Evolutionary conservation across 371 early-diverging fungal species (phyloP).

Genomic region (Coemansia sp.): DNA sequence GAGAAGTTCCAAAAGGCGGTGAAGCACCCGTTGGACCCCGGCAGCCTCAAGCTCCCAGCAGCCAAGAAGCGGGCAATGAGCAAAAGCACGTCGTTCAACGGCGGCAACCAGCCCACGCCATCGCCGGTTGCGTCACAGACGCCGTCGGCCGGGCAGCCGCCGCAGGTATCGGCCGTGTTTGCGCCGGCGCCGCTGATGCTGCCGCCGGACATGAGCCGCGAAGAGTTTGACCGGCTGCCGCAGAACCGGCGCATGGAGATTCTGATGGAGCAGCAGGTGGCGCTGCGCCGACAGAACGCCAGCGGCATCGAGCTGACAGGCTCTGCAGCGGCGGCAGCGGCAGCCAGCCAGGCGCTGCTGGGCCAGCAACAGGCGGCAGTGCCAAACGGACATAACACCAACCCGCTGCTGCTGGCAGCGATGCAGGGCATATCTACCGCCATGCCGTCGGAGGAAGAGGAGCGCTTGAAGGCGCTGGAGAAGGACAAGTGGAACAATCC

Average conservation of each 20-base stretch:
- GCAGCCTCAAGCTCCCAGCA: constrained; percentile 37
- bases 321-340: constrained; percentile 4
- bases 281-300: constrained; percentile 33
- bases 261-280: constrained; percentile 33
- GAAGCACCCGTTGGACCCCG: constrained; percentile 47
- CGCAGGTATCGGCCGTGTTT: constrained; percentile 10
- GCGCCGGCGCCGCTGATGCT: constrained; percentile 39
- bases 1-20: constrained; percentile 46
- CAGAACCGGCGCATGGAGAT: constrained; percentile 25
- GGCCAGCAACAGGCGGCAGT: background rate
- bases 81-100: constrained; percentile 10
- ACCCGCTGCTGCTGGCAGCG: constrained; percentile 25
- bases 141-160: background rate
- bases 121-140: background rate
- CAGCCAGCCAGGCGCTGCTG: background rate
- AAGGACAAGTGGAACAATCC: constrained; percentile 49
- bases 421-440: constrained; percentile 12
- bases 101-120: constrained; percentile 2
- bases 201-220: constrained; percentile 37
- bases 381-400: background rate
- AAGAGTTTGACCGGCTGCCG: constrained; percentile 37
- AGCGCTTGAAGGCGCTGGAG: constrained; percentile 32
- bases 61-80: constrained; percentile 34
- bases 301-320: constrained; percentile 3
- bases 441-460: constrained; percentile 25